Percentiles rank a stretch among this genome's conserved stretches.
Conservation (phyloP, 208 protist genomes). For the Trypanosoma scelopori region DNA sequence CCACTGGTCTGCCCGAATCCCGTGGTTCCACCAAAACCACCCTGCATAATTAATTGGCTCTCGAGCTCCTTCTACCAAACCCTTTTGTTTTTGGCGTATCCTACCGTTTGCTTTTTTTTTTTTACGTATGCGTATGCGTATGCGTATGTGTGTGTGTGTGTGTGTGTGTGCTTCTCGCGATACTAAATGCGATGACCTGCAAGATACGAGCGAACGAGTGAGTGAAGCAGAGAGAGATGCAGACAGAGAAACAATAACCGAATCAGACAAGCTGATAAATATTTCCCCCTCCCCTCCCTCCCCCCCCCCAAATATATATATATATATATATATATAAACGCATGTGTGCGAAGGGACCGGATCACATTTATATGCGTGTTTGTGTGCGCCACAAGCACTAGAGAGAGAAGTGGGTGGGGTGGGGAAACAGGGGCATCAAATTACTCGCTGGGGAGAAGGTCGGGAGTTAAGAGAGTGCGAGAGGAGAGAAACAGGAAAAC, state of each 20-base stretch:
- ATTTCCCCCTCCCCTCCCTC: neutral
- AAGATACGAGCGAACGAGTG: neutral
- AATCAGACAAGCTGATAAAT: neutral
- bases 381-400: neutral
- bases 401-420: too few relatives aligned
- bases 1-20: slow-evolving; percentile 34
- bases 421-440: slow-evolving; percentile 7
- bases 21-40: slow-evolving; percentile 8
- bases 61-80: neutral
- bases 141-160: too few relatives aligned
- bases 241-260: slow-evolving; percentile 2
- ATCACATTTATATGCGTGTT: neutral
- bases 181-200: neutral
- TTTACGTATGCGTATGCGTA: too few relatives aligned
- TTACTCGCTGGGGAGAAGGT: slow-evolving; percentile 17
- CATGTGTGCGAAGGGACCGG: neutral
- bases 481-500: slow-evolving; percentile 8
- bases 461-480: neutral
- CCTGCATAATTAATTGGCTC: slow-evolving; percentile 14
- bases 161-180: too few relatives aligned
- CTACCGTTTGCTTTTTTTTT: neutral
- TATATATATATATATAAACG: neutral
- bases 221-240: slow-evolving; percentile 13
- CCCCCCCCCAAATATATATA: too few relatives aligned
- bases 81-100: neutral